Evolutionary conservation across 2,329 filamentous ascomycete genomes (phyloP).

Genomic region (Cladophialophora bantiana): DNA sequence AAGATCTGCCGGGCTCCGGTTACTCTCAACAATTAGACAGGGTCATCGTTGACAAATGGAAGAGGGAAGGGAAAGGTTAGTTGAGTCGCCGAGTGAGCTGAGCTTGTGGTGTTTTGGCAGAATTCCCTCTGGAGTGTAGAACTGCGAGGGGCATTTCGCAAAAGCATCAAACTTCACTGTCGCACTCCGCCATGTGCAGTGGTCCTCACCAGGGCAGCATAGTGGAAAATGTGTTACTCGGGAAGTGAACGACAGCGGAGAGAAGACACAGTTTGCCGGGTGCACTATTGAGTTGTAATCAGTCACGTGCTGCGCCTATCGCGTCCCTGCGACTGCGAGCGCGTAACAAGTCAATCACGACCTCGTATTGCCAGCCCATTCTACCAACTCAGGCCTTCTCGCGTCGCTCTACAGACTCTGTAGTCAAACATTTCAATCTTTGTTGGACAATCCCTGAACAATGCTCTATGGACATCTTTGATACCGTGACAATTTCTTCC

Average conservation of each 20-base stretch:
- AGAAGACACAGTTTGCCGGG: background rate
- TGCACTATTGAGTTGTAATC: background rate
- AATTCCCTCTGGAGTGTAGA: background rate
- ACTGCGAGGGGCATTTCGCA: background rate
- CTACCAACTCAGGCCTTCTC: background rate
- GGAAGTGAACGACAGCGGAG: background rate
- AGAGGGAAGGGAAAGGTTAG: background rate
- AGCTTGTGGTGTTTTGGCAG: too few relatives aligned
- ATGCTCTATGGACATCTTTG: background rate
- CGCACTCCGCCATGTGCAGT: background rate
- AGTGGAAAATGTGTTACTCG: background rate
- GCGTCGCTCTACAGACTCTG: background rate
- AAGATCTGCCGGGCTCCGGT: background rate
- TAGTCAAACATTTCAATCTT: background rate
- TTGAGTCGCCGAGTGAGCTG: background rate
- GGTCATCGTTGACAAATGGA: background rate
- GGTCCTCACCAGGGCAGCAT: background rate
- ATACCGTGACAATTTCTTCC: background rate
- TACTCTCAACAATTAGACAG: background rate
- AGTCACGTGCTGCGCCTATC: background rate
- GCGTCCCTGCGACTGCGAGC: background rate
- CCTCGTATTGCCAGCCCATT: background rate
- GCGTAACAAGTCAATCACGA: background rate
- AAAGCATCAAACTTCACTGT: background rate
- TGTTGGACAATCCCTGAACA: background rate